Evolutionary conservation across 2,329 filamentous ascomycete species (phyloP).

Genomic region (Clonostachys byssicola): DNA sequence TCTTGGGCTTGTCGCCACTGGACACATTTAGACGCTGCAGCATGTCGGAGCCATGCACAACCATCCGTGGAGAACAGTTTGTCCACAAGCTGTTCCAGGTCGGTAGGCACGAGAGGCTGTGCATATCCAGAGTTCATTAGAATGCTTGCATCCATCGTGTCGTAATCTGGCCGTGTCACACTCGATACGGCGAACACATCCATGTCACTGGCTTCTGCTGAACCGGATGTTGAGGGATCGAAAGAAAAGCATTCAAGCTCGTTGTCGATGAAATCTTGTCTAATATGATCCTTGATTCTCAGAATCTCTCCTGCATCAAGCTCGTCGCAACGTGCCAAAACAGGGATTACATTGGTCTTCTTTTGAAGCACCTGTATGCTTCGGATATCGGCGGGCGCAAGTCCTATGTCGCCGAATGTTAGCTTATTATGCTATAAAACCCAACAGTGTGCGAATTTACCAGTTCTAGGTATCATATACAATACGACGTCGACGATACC

Average conservation of each 20-base stretch:
- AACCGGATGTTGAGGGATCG: conserved; percentile 17
- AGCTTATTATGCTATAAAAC: background rate
- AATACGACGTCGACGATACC: conserved; percentile 81
- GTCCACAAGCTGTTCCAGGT: conserved; percentile 66
- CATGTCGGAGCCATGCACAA: conserved; percentile 76
- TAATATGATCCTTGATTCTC: conserved; percentile 55
- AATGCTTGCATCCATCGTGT: conserved; percentile 87
- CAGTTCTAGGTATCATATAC: conserved; percentile 68
- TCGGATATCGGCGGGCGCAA: conserved; percentile 52
- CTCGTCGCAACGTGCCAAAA: conserved; percentile 75
- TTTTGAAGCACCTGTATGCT: conserved; percentile 66
- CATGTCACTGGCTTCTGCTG: conserved; percentile 18
- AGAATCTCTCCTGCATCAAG: conserved; percentile 54
- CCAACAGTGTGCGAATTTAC: conserved; percentile 38
- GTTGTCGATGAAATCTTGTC: conserved; percentile 49
- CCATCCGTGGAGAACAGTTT: conserved; percentile 75
- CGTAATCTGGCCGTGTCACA: conserved; percentile 63
- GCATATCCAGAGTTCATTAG: conserved; percentile 92
- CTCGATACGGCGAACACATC: conserved; percentile 76
- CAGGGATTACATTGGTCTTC: conserved; percentile 79
- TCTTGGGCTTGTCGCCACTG: conserved; percentile 49
- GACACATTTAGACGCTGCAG: conserved; percentile 77
- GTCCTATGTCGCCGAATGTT: conserved; percentile 14
- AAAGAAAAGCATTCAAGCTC: conserved; percentile 67
- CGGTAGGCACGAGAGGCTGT: conserved; percentile 72